phyloP scores from a whole-genome alignment of 805 yeast species.

The Nakazawaea pomicola region DNA sequence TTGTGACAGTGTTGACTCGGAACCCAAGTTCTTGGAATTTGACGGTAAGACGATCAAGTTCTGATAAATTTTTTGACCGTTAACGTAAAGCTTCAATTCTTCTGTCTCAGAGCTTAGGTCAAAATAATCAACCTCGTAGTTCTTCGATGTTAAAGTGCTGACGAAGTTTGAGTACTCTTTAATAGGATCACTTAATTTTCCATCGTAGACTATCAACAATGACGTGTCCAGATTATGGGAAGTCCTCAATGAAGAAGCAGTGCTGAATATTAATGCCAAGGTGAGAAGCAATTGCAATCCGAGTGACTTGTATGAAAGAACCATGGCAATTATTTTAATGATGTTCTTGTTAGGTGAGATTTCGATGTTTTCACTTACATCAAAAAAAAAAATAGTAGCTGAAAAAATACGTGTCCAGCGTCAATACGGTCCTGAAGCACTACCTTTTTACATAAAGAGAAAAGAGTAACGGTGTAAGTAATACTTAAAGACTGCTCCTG shows the following conservation, averaged over 20 bases:
- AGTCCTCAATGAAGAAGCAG: neutral
- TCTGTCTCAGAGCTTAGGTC: slow-evolving; percentile 22
- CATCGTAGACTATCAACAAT: slow-evolving; percentile 7
- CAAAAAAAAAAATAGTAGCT: neutral
- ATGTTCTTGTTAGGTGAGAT: neutral
- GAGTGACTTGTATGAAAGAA: neutral
- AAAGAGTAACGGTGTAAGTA: too few species aligned
- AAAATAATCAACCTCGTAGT: slow-evolving; percentile 15
- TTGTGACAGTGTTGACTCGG: slow-evolving; percentile 36
- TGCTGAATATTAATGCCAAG: neutral
- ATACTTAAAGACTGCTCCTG: neutral
- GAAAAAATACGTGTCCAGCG: slow-evolving; percentile 6
- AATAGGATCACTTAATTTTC: slow-evolving; percentile 1
- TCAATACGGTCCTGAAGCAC: too few species aligned
- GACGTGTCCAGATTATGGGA: slow-evolving; percentile 7
- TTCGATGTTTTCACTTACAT: neutral
- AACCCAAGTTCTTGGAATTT: slow-evolving; percentile 37
- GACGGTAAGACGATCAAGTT: slow-evolving; percentile 58
- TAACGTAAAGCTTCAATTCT: slow-evolving; percentile 27
- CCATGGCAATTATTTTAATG: neutral
- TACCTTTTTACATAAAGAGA: too few species aligned
- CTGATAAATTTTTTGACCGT: slow-evolving; percentile 44
- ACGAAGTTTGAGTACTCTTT: slow-evolving; percentile 21
- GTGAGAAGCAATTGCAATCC: neutral
- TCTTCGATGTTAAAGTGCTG: slow-evolving; percentile 13